Base-by-base conservation (phyloP, 2,329 filamentous ascomycete genomes). In the Podosphaera leucotricha region DNA sequence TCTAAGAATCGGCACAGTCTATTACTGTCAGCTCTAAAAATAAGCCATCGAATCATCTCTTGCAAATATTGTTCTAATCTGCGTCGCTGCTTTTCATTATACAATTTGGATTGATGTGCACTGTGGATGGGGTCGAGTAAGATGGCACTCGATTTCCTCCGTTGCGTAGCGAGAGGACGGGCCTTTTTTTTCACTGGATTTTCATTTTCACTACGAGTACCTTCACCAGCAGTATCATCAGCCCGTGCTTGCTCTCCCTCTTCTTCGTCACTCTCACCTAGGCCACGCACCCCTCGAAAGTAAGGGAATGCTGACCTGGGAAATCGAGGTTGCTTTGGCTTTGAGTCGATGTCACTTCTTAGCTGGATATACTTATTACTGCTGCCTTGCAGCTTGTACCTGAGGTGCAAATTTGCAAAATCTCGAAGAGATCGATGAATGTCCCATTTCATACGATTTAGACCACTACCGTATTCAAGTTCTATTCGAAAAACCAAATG, bases 361-460 rank as follows among this genome's bases (percentile, higher is more conserved):
- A 80, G 66, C 52, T 81, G 74, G 30, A 84, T 74, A 51, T 87
- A 82, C 52, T 82, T 84, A 51, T 92, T 82, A 47, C 84, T 86
- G 48, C 80, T 77, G 46, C 81, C 72, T 47, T 86, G 79, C 44
- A 92, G 67, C 58, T 90, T 92, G 68, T 95, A 98, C 53, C 92
- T 86, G 55, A 85, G 67, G 61, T 98, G 90, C 30, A 98, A 66
- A 54, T 94, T 92, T 53, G 83, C 75, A 53, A 98, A 93, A 57
- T 98, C 90, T 53, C 75, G 71, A 35, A 95, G 71, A 8, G 83
- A 86, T 44, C 90, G 73, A 54, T 84, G 77, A 46, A 98, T 82
- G 16, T 82, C 78, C 90, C 90, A 98, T 57, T 82, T 83, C 92
- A 98, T 95, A 46, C 90, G 73, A 44, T 87, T 94, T 45, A 90